Percentiles rank a stretch among this genome's conserved stretches.
Conservation (phyloP, 2,329 filamentous ascomycete species). For the Neofusicoccum ribis region DNA sequence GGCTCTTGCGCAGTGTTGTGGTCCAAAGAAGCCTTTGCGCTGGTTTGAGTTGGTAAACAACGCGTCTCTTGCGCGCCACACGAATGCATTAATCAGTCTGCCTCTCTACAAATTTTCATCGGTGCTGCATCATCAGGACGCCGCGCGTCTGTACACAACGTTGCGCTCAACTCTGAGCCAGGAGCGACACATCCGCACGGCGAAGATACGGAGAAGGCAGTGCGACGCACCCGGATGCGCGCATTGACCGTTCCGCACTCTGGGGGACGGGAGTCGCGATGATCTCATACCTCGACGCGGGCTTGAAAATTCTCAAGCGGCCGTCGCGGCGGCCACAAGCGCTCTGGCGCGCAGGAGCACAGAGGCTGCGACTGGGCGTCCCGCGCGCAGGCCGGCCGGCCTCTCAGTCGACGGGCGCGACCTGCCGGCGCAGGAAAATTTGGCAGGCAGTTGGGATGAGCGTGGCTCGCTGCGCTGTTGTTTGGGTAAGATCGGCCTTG, state of each 20-base stretch:
- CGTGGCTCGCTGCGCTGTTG: neutral
- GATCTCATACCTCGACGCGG: constrained; percentile 11
- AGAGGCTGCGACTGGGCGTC: neutral
- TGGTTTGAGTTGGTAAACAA: neutral
- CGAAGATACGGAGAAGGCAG: neutral
- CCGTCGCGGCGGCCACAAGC: neutral
- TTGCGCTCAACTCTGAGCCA: too few relatives aligned
- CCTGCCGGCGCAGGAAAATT: neutral
- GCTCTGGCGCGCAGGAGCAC: neutral
- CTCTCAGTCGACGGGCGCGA: neutral
- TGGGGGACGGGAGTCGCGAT: neutral
- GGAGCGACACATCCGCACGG: too few relatives aligned
- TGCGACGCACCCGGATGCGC: neutral
- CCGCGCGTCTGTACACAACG: too few relatives aligned
- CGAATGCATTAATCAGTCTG: neutral
- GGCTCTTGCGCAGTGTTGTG: too few relatives aligned
- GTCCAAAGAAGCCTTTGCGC: neutral
- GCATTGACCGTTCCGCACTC: constrained; percentile 12
- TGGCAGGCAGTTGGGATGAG: neutral
- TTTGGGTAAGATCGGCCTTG: constrained; percentile 5
- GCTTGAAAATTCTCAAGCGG: constrained; percentile 6
- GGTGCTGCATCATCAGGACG: too few relatives aligned
- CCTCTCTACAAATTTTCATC: too few relatives aligned
- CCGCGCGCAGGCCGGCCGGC: neutral
- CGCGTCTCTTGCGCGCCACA: neutral